These are phyloP conservation scores for Malassezia japonica DNA, from an alignment of 1,284 basidiomycete species.

Conservation along the genomic window DNA sequence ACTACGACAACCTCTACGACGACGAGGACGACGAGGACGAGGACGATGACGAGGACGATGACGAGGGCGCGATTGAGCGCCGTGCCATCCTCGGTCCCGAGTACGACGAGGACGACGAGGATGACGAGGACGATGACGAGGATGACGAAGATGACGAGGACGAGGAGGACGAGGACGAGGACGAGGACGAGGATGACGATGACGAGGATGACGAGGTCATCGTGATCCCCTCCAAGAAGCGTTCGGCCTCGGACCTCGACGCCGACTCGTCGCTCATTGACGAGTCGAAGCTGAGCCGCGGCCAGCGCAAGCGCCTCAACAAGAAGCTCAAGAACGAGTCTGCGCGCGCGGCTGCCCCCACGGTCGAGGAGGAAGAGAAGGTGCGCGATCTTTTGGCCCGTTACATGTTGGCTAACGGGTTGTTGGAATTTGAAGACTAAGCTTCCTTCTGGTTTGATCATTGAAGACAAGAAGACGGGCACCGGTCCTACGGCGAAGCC, in stretches of 20 bases:
- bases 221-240: constrained; percentile 54
- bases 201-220: constrained; percentile 31
- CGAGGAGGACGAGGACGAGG: constrained; percentile 11
- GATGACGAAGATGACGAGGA: constrained; percentile 28
- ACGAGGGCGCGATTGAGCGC: no score
- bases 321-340: constrained; percentile 63
- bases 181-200: constrained; percentile 59
- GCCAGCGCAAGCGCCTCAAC: constrained; percentile 48
- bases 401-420: constrained; percentile 13
- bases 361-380: constrained; percentile 44
- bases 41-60: constrained; percentile 20
- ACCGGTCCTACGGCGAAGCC: constrained; percentile 73
- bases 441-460: constrained; percentile 65
- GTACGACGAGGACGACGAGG: constrained; percentile 19
- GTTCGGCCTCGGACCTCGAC: constrained; percentile 53
- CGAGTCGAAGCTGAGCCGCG: constrained; percentile 38
- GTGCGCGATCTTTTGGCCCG: constrained; percentile 47
- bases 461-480: constrained; percentile 69
- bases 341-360: constrained; percentile 22
- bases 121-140: constrained; percentile 59
- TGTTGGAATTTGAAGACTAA: constrained; percentile 48
- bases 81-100: constrained; percentile 32
- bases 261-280: no score
- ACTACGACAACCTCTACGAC: constrained; percentile 55
- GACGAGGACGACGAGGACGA: constrained; percentile 26